Evolutionary conservation across 176 grass and related monocot species (phyloP).

Genomic region (Avena insularis): DNA sequence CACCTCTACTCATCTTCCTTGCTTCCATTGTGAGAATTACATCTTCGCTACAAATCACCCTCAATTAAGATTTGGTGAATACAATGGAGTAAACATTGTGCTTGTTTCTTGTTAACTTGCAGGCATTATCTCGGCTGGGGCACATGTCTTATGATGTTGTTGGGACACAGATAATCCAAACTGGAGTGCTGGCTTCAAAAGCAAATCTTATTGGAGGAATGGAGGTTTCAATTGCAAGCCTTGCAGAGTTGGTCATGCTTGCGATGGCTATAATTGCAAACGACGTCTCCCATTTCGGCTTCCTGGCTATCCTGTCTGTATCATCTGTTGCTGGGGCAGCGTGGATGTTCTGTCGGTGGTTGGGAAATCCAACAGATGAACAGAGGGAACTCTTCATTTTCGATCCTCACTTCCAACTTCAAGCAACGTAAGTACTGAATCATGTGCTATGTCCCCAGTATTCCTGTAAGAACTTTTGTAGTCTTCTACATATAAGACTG

Average conservation of each 20-base stretch:
- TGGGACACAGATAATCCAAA: slow-evolving; percentile 95
- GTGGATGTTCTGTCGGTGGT: slow-evolving; percentile 85
- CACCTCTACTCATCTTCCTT: slow-evolving; percentile 83
- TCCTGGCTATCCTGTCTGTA: slow-evolving; percentile 82
- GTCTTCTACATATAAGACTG: background rate
- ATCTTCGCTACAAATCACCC: slow-evolving; percentile 31
- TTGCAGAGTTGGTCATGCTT: slow-evolving; percentile 93
- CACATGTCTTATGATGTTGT: slow-evolving; percentile 99
- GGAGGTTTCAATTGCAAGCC: slow-evolving; percentile 93
- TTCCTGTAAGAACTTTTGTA: background rate
- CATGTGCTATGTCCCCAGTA: background rate
- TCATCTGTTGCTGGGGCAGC: slow-evolving; percentile 76
- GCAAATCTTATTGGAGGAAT: slow-evolving; percentile 95
- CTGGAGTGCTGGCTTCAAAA: slow-evolving; percentile 82
- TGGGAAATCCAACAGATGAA: slow-evolving; percentile 86
- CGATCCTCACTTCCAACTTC: slow-evolving; percentile 64
- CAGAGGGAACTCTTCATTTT: slow-evolving; percentile 84
- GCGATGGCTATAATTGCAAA: slow-evolving; percentile 90
- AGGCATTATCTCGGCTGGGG: slow-evolving; percentile 85
- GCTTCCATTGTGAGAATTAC: slow-evolving; percentile 73
- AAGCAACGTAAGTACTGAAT: slow-evolving; percentile 42
- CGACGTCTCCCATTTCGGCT: slow-evolving; percentile 92
- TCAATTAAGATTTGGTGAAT: slow-evolving; percentile 9
- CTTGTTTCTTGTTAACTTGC: slow-evolving; percentile 38
- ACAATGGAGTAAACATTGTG: slow-evolving; percentile 11